A percentile compares a stretch with the other conserved stretches of the same genome.
Evolutionary conservation across 2,329 filamentous ascomycete genomes (phyloP).

Genomic region (Penicillium griseofulvum): DNA sequence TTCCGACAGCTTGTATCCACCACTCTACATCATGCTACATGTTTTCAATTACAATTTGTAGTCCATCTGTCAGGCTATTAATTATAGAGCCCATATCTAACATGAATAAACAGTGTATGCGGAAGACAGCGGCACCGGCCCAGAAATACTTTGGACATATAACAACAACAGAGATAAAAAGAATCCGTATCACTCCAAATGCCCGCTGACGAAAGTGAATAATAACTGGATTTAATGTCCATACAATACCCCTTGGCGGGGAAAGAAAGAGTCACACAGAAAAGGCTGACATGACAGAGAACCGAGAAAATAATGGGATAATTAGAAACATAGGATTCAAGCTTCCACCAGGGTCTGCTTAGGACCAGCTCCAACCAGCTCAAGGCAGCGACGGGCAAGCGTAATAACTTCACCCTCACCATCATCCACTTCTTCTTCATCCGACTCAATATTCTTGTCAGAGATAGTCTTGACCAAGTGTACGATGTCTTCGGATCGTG

Average conservation of each 20-base stretch:
- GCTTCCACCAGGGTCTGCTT: conserved; percentile 79
- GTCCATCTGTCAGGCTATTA: conserved; percentile 9
- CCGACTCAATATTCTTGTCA: conserved; percentile 81
- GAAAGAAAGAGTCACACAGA: conserved; percentile 15
- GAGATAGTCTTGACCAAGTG: conserved; percentile 89
- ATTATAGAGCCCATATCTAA: conserved; percentile 29
- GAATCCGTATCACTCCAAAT: conserved; percentile 32
- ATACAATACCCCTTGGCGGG: conserved; percentile 29
- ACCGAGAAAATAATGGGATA: conserved; percentile 12
- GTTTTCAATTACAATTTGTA: background rate
- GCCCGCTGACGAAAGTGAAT: conserved; percentile 31
- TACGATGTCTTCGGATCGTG: conserved; percentile 86
- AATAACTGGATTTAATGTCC: conserved; percentile 32
- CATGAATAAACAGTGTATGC: conserved; percentile 31
- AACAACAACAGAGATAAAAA: conserved; percentile 17
- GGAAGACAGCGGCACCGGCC: conserved; percentile 18
- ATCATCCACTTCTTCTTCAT: conserved; percentile 82
- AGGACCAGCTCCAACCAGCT: conserved; percentile 74
- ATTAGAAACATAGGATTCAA: conserved; percentile 36
- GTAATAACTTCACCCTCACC: conserved; percentile 91
- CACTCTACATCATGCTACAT: background rate
- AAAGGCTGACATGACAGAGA: conserved; percentile 7
- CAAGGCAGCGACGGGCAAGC: conserved; percentile 83
- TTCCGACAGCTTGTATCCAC: conserved; percentile 2
- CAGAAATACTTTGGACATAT: conserved; percentile 18